phyloP scores from a whole-genome alignment of 73 alveolate species.

The Symbiodinium pilosum region DNA sequence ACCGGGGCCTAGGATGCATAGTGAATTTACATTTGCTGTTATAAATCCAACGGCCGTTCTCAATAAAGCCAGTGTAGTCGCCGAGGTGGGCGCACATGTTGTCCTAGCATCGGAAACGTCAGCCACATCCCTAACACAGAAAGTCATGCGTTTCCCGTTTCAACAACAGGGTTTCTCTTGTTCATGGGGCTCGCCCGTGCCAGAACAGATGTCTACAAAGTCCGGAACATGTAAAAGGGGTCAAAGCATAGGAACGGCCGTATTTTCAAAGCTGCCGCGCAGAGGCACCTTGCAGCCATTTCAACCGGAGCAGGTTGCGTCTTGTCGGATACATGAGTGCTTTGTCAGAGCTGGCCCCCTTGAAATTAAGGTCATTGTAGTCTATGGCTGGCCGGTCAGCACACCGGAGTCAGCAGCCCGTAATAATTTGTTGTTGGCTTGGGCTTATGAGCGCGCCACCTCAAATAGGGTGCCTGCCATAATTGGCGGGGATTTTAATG shows the following conservation, averaged over 20 bases:
- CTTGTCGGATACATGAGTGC: background rate
- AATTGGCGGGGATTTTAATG: background rate
- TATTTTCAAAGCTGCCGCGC: background rate
- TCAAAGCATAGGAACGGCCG: background rate
- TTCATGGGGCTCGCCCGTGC: background rate
- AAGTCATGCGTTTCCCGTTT: background rate
- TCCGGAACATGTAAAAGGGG: background rate
- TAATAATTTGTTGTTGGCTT: background rate
- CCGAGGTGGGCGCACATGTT: background rate
- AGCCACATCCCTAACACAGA: background rate
- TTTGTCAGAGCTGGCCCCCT: background rate
- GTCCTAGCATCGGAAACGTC: background rate
- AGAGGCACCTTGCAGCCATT: background rate
- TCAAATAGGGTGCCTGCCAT: background rate
- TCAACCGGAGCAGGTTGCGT: too few species aligned
- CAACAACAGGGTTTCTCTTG: background rate
- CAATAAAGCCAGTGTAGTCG: background rate
- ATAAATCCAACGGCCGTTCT: slow-evolving; percentile 1
- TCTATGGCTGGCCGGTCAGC: background rate
- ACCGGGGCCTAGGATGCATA: background rate
- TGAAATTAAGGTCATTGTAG: background rate
- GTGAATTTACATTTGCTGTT: background rate
- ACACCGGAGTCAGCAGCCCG: background rate
- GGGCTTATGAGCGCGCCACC: background rate
- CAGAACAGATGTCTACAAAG: too few species aligned